phyloP scores from a whole-genome alignment of 2,329 filamentous ascomycete genomes.

The Xylariaceae sp. region DNA sequence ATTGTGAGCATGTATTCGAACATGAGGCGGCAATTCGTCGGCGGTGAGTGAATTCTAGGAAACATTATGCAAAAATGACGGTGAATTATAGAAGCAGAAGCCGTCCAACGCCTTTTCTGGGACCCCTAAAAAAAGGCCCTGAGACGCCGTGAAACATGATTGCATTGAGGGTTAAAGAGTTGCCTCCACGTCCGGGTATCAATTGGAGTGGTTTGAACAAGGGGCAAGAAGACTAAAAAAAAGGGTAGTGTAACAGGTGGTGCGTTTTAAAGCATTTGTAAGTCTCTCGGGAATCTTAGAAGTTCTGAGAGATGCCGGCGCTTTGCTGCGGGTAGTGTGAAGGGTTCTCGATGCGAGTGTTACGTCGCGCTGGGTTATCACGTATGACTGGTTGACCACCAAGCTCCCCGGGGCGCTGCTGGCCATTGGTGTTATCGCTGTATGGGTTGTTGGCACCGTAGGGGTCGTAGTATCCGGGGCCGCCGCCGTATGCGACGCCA shows the following conservation, averaged over 20 bases:
- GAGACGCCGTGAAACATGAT: not conserved
- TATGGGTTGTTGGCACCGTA: slow-evolving; percentile 57
- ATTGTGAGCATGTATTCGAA: too few relatives aligned
- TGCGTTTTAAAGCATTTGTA: too few relatives aligned
- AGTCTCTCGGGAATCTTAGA: slow-evolving; percentile 45
- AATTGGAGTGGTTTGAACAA: not conserved
- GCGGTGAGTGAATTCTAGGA: not conserved
- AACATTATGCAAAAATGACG: not conserved
- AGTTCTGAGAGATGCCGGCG: slow-evolving; percentile 95
- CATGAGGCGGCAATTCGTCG: too few relatives aligned
- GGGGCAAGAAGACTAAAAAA: not conserved
- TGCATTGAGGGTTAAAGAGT: not conserved
- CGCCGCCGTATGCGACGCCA: slow-evolving; percentile 43
- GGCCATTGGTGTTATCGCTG: slow-evolving; percentile 36
- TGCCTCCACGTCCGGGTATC: not conserved
- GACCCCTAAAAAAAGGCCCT: not conserved
- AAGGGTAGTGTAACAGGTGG: too few relatives aligned
- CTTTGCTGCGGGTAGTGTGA: slow-evolving; percentile 88
- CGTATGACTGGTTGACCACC: slow-evolving; percentile 75
- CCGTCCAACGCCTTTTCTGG: not conserved
- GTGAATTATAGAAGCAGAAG: not conserved
- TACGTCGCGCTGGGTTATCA: slow-evolving; percentile 86
- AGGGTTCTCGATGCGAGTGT: slow-evolving; percentile 91
- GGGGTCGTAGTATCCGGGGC: slow-evolving; percentile 53
- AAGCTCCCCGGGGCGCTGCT: slow-evolving; percentile 37